Base-by-base conservation (phyloP, 345 rosid species). In the Adansonia digitata region DNA sequence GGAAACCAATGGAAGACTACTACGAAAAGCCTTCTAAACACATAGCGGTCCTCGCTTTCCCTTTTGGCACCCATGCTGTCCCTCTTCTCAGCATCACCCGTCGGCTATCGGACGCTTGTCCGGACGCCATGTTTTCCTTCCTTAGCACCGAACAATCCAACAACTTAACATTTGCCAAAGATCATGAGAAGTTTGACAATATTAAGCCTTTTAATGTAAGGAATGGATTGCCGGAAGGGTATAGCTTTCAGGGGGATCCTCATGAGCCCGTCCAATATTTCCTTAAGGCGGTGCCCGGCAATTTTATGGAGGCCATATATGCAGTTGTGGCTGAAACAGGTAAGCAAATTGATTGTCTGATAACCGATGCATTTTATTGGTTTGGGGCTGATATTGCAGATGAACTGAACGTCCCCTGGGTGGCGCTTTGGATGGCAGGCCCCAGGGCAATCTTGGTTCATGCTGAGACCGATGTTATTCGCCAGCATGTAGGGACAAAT, bases 331-430 rank as follows among this genome's bases (percentile, higher is more conserved):
- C 39, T 57, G 86, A 55, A 45, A 76, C 74, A 0, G 85, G 87
- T 26, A 57, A 34, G 66, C 52, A 22, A 10, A 37, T 86, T 20
- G 80, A 69, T 52, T 82, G 86, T 71, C 60, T 90, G 39, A 29
- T 90, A 3, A 74, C 85, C 2, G 94, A 90, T 43, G 92, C 86
- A 1, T 90, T 90, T 31, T 78, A 61, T 37, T 83, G 90, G 86
- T 90, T 86, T n/a, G 88, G 74, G 0, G 84, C 74, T 10, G 88
- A 84, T 6, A 59, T 86, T 57, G 92, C 92, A 0, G 75, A 60
- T 35, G 84, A 83, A 9, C 34, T 84, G 71, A 51, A 72, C 6
- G 80, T 85, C 39, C 87, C 91, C 0, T 87, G 93, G 93, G 75
- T 88, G 46, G 75, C 89, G 4, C 43, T 79, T 9, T 88, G 90